Evolutionary conservation across 2,329 filamentous ascomycete species (phyloP).

Genomic region (Paecilomyces sp.): DNA sequence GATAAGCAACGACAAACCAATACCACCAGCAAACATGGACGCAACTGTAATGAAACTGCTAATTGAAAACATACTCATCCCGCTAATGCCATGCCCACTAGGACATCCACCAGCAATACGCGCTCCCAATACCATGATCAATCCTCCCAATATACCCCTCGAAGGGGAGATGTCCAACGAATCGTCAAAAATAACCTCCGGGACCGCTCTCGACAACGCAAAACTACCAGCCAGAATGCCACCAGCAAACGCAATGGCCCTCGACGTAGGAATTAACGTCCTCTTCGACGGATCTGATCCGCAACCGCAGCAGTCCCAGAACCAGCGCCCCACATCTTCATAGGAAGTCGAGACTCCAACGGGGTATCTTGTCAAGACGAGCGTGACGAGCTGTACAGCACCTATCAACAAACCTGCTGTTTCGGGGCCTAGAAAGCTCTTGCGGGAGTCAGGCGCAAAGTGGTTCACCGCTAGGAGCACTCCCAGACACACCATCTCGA

Average conservation of each 20-base stretch:
- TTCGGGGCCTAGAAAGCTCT: not conserved
- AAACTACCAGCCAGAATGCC: not conserved
- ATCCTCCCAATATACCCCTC: not conserved
- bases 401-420: not conserved
- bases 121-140: not conserved
- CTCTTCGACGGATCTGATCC: not conserved
- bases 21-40: not conserved
- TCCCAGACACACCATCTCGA: not conserved
- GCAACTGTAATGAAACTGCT: not conserved
- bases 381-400: not conserved
- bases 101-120: not conserved
- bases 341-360: not conserved
- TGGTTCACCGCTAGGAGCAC: not conserved
- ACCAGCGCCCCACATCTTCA: not conserved
- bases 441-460: not conserved
- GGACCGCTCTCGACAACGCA: not conserved
- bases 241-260: not conserved
- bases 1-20: not conserved
- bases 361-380: not conserved
- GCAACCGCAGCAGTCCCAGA: not conserved
- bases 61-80: not conserved
- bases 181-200: not conserved
- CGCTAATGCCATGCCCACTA: not conserved
- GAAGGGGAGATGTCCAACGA: not conserved
- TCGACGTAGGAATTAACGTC: not conserved